Percentiles rank a stretch among this genome's conserved stretches.
Conservation (phyloP, 2,329 filamentous ascomycete genomes). For the Aspergillus pseudotamarii region DNA sequence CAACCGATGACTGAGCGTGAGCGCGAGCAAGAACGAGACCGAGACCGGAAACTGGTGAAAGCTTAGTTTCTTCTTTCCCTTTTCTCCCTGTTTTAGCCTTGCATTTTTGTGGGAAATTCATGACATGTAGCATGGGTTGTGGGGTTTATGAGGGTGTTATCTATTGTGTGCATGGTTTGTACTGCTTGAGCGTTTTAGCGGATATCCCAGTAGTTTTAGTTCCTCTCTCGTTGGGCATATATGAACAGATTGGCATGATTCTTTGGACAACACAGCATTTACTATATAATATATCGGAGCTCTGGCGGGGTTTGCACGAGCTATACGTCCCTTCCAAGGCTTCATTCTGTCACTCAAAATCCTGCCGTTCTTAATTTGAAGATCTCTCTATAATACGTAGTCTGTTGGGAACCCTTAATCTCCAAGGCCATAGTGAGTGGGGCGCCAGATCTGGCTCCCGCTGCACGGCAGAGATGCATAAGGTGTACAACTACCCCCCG, state of each 20-base stretch:
- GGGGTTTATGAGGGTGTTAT: conserved; percentile 9
- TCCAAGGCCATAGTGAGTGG: neutral
- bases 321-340: neutral
- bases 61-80: conserved; percentile 13
- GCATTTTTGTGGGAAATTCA: neutral
- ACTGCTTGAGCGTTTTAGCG: conserved; percentile 26
- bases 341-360: neutral
- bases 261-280: neutral
- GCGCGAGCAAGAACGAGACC: conserved; percentile 29
- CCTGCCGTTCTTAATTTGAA: neutral
- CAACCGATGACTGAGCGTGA: conserved; percentile 14
- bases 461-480: too few species aligned
- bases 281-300: conserved; percentile 1
- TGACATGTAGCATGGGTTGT: conserved; percentile 4
- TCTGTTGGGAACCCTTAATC: neutral
- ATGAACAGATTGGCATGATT: conserved; percentile 4
- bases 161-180: conserved; percentile 10
- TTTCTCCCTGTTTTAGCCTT: conserved; percentile 10
- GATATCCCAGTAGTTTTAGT: conserved; percentile 26
- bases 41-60: conserved; percentile 34
- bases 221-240: conserved; percentile 7
- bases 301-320: neutral
- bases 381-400: neutral
- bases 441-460: neutral
- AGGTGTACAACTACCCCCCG: too few species aligned